Percentiles rank a stretch among this genome's conserved stretches.
Evolutionary conservation across 306 rosid genomes (phyloP).

Genomic region (Lathyrus tuberosus): DNA sequence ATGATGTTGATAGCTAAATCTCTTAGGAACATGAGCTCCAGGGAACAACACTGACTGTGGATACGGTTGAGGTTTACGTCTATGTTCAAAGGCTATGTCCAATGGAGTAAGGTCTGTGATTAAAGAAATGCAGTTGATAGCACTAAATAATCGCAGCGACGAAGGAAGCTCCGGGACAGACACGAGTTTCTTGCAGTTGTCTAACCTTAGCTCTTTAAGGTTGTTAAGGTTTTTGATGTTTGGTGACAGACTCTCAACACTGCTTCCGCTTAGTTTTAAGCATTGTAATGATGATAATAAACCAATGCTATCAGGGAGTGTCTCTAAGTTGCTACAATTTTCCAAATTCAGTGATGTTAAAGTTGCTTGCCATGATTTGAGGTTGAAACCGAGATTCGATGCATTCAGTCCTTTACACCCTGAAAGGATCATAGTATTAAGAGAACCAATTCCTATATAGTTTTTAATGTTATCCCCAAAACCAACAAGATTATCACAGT

Average conservation of each 20-base stretch:
- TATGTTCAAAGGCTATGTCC: slow-evolving; percentile 8
- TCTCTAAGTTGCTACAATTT: background rate
- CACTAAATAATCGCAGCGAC: background rate
- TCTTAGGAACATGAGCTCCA: background rate
- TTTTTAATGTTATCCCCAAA: background rate
- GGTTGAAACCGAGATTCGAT: background rate
- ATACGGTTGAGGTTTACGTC: background rate
- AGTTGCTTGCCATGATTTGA: background rate
- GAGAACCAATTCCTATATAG: background rate
- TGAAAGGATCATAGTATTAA: background rate
- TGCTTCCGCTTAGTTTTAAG: slow-evolving; percentile 12
- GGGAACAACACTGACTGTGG: slow-evolving; percentile 23
- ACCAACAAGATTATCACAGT: background rate
- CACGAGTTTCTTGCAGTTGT: slow-evolving; percentile 12
- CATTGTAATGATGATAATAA: background rate
- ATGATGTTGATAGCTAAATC: background rate
- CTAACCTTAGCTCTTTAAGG: slow-evolving; percentile 7
- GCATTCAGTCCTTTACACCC: background rate
- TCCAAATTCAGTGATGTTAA: background rate
- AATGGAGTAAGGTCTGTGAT: background rate
- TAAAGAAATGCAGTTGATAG: slow-evolving; percentile 23
- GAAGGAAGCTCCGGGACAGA: slow-evolving; percentile 14
- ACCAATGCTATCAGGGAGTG: slow-evolving; percentile 10
- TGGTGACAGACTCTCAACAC: slow-evolving; percentile 14
- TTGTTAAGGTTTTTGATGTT: slow-evolving; percentile 2